Base-by-base conservation (phyloP, 23 red algal genomes). In the Gracilaria caudata region DNA sequence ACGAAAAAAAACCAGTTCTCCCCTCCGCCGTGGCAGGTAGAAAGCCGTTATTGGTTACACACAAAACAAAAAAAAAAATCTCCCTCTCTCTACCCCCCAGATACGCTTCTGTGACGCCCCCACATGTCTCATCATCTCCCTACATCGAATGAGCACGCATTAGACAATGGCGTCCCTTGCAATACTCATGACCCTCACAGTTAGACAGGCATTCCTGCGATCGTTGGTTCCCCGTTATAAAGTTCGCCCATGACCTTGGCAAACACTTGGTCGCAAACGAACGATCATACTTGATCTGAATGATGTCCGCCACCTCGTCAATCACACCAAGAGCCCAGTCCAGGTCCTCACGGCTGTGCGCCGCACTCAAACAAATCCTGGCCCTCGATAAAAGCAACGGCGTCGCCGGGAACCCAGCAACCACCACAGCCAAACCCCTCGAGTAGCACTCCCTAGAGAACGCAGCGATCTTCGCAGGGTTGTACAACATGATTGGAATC, bases 401-500 rank as follows among this genome's bases (percentile, higher is more conserved):
- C 36, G 97, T 99, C 23, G 97, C 97, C 7, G 97, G 97, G 79
- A 99, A 99, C 21, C 97, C 97, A 26, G 95, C 97, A 36, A 99
- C 97, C n/a, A 95, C 97, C 34, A 99, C 92, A 76, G 97, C 97
- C 39, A 99, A 37, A 56, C 93, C 93, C 55, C 97, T 82, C 45
- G 68, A 54, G 64, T 95, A 92, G 71, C 97, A 99, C 64, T 99
- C 97, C 26, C 97, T 84, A 29, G 92, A 95, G 64, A 99, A 99
- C 26, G 93, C 94, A 26, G 97, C 97, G 64, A 99, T 99, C 82
- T 94, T 94, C 4, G 85, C 81, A 5, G 94, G 93, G 51, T 90
- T 63, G 85, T 93, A 99, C 77, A 99, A 66, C 97, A 99, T 99
- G 76, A 99, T 99, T 23, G 97, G 97, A 64, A 99, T 92, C 0